These are phyloP conservation scores for Flaveria bidentis DNA, from an alignment of 129 eudicot species.

Conservation along the genomic window DNA sequence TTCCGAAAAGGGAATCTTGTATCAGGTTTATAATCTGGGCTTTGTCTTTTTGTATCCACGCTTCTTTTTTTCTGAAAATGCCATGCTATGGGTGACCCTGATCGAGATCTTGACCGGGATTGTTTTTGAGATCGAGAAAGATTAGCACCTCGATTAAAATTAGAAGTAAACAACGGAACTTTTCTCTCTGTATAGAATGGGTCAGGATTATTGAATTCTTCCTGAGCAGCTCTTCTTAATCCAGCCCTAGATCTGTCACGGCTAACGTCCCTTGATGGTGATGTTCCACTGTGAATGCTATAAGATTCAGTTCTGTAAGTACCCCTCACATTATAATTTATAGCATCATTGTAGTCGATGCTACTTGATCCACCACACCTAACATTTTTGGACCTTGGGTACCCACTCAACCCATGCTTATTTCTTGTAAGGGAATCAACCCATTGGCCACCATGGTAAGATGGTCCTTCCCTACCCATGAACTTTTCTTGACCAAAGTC, in stretches of 20 bases:
- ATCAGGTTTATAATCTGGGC: conserved; percentile 62
- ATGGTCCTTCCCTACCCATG: conserved; percentile 34
- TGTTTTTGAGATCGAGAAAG: conserved; percentile 42
- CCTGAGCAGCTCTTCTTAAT: conserved; percentile 53
- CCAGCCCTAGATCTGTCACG: conserved; percentile 49
- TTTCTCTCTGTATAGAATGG: conserved; percentile 45
- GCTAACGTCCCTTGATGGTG: conserved; percentile 37
- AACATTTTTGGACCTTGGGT: conserved; percentile 43
- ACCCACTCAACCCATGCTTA: conserved; percentile 30
- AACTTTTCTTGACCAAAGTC: conserved; percentile 39
- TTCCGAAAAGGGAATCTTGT: conserved; percentile 48
- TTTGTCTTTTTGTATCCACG: conserved; percentile 37
- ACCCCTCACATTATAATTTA: conserved; percentile 44
- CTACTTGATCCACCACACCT: conserved; percentile 37
- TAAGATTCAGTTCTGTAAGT: conserved; percentile 46
- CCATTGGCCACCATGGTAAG: conserved; percentile 39
- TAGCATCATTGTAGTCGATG: conserved; percentile 38
- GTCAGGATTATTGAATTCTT: conserved; percentile 47
- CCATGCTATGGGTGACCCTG: conserved; percentile 73
- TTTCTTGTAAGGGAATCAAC: conserved; percentile 43
- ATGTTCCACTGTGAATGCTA: conserved; percentile 38
- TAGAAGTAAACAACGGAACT: conserved; percentile 52
- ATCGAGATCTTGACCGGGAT: conserved; percentile 71
- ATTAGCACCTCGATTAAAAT: conserved; percentile 36
- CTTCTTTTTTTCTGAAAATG: conserved; percentile 47